phyloP scores from a whole-genome alignment of 768 basidiomycete species.

The Auriscalpium orientale region DNA sequence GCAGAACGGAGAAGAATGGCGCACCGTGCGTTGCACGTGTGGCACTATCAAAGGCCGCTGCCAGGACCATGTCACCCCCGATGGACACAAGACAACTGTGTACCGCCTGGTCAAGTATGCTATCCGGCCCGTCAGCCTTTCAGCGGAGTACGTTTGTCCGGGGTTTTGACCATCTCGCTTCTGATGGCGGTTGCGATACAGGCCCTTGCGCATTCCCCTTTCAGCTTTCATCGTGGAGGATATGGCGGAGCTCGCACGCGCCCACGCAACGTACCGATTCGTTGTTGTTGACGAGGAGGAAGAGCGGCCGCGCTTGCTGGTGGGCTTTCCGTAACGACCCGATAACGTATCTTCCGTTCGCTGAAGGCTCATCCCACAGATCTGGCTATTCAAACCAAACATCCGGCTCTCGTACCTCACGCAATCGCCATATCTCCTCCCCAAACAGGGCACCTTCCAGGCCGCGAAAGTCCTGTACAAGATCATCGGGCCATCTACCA shows the following conservation, averaged over 20 bases:
- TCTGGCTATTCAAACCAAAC: slow-evolving; percentile 93
- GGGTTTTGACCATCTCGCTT: neutral
- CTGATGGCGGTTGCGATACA: slow-evolving; percentile 16
- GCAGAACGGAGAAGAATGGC: slow-evolving; percentile 58
- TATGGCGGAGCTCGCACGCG: slow-evolving; percentile 85
- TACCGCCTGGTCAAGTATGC: slow-evolving; percentile 82
- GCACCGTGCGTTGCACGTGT: slow-evolving; percentile 65
- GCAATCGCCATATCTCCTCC: slow-evolving; percentile 44
- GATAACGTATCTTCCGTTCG: neutral
- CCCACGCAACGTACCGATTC: slow-evolving; percentile 92
- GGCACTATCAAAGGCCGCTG: slow-evolving; percentile 76
- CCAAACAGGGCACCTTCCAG: slow-evolving; percentile 52
- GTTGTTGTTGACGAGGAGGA: slow-evolving; percentile 83
- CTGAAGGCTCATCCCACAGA: slow-evolving; percentile 32
- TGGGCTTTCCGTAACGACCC: slow-evolving; percentile 30
- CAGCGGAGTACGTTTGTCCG: slow-evolving; percentile 46
- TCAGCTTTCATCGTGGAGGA: slow-evolving; percentile 89
- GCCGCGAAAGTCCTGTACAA: slow-evolving; percentile 86
- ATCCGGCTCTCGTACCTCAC: slow-evolving; percentile 72
- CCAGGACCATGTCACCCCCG: slow-evolving; percentile 37
- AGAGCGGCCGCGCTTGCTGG: slow-evolving; percentile 70
- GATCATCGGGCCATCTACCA: slow-evolving; percentile 55
- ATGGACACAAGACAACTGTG: slow-evolving; percentile 29
- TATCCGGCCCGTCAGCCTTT: slow-evolving; percentile 59
- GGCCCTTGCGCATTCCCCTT: slow-evolving; percentile 45